These are phyloP conservation scores for Emergomyces pasteurianus DNA, from an alignment of 2,329 filamentous ascomycete species.

Conservation along the genomic window DNA sequence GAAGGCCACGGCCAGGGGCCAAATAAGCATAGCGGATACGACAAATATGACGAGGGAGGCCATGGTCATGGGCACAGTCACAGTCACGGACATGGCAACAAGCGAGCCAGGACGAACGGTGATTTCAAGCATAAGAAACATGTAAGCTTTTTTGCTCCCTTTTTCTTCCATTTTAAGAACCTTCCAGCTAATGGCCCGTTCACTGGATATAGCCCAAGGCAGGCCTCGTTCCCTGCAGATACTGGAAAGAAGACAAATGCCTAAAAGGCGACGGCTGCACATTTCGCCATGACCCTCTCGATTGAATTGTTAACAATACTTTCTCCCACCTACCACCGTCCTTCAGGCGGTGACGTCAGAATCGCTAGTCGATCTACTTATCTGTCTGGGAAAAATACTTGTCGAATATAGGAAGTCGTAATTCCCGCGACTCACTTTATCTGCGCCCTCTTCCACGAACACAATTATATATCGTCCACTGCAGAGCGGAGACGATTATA, in stretches of 20 bases:
- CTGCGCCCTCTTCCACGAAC: neutral
- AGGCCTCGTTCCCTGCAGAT: conserved; percentile 38
- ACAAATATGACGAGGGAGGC: conserved; percentile 18
- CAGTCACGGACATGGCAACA: conserved; percentile 18
- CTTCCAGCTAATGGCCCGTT: neutral
- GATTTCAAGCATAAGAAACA: conserved; percentile 25
- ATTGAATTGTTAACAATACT: conserved; percentile 2
- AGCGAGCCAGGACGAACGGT: conserved; percentile 24
- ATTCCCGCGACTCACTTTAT: too few species aligned
- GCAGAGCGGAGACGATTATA: neutral
- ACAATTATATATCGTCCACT: neutral
- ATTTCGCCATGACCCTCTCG: conserved; percentile 33
- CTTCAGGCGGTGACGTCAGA: neutral
- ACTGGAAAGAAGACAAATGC: conserved; percentile 43
- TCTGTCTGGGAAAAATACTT: neutral
- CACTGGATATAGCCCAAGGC: conserved; percentile 26
- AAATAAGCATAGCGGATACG: conserved; percentile 15
- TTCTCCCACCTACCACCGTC: neutral
- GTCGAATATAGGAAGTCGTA: neutral
- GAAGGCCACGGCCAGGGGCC: conserved; percentile 12
- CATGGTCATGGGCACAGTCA: conserved; percentile 15
- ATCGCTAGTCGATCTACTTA: neutral
- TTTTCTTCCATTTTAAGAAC: neutral
- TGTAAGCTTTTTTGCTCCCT: conserved; percentile 16
- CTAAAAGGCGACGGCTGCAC: conserved; percentile 42